phyloP scores from a whole-genome alignment of 768 basidiomycete genomes.

The Podaxis sp. region DNA sequence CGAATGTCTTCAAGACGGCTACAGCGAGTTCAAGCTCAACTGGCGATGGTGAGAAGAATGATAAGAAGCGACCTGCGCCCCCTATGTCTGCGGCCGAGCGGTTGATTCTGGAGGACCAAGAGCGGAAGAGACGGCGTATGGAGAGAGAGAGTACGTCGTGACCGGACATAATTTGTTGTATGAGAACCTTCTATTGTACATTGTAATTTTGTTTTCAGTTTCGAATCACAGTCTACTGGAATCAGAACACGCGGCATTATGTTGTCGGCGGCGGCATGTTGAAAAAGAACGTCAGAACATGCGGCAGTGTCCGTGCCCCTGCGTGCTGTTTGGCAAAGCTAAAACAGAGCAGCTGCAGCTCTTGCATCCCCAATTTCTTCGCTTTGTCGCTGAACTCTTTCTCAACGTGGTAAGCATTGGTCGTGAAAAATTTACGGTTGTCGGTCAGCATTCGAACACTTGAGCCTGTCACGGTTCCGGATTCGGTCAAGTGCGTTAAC shows the following conservation, averaged over 20 bases:
- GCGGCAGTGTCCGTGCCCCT: neutral
- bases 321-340: neutral
- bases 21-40: slow-evolving; percentile 31
- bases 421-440: too few relatives aligned
- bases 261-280: neutral
- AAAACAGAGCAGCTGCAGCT: neutral
- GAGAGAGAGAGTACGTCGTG: slow-evolving; percentile 44
- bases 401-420: too few relatives aligned
- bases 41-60: slow-evolving; percentile 39
- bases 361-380: too few relatives aligned
- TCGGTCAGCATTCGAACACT: too few relatives aligned
- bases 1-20: slow-evolving; percentile 71
- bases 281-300: neutral
- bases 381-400: too few relatives aligned
- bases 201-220: neutral
- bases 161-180: slow-evolving; percentile 19
- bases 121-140: slow-evolving; percentile 81
- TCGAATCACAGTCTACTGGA: too few relatives aligned
- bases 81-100: slow-evolving; percentile 79
- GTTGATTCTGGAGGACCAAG: slow-evolving; percentile 88
- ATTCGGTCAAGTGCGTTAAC: too few relatives aligned
- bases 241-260: too few relatives aligned
- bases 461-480: too few relatives aligned
- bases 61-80: slow-evolving; percentile 62
- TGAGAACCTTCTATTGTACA: neutral